These are phyloP conservation scores for Penicillium sp. DNA, from an alignment of 2,329 filamentous ascomycete genomes.

Conservation along the genomic window DNA sequence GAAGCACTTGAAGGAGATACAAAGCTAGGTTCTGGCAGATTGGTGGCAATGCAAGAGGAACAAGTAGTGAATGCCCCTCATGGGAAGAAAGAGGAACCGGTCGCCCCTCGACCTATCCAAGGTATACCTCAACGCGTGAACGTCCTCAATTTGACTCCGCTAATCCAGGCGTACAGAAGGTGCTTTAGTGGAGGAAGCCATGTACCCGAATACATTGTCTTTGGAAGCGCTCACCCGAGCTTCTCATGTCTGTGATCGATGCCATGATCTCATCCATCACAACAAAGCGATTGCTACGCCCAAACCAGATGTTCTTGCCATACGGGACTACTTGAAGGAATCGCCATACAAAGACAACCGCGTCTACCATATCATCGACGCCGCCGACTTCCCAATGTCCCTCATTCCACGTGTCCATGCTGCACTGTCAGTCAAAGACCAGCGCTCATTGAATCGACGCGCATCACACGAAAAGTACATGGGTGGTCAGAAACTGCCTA, in stretches of 20 bases:
- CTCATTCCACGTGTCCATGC: slow-evolving; percentile 76
- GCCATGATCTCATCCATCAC: slow-evolving; percentile 80
- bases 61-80: slow-evolving; percentile 5
- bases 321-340: slow-evolving; percentile 82
- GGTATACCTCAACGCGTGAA: slow-evolving; percentile 10
- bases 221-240: slow-evolving; percentile 22
- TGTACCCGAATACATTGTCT: slow-evolving; percentile 23
- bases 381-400: slow-evolving; percentile 96
- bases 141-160: background rate
- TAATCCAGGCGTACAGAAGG: slow-evolving; percentile 20
- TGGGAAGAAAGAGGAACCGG: slow-evolving; percentile 1
- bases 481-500: slow-evolving; percentile 71
- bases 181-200: slow-evolving; percentile 26
- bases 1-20: slow-evolving; percentile 12
- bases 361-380: slow-evolving; percentile 93
- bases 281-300: slow-evolving; percentile 71
- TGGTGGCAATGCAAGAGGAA: background rate
- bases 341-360: slow-evolving; percentile 91
- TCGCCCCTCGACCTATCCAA: slow-evolving; percentile 18
- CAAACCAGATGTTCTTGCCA: slow-evolving; percentile 79
- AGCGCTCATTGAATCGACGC: slow-evolving; percentile 80
- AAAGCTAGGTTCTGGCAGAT: slow-evolving; percentile 20
- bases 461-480: slow-evolving; percentile 69
- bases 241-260: slow-evolving; percentile 74
- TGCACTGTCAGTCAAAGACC: slow-evolving; percentile 70